Conservation (phyloP, 371 early-diverging fungal species). For the Lichtheimia hyalospora region DNA sequence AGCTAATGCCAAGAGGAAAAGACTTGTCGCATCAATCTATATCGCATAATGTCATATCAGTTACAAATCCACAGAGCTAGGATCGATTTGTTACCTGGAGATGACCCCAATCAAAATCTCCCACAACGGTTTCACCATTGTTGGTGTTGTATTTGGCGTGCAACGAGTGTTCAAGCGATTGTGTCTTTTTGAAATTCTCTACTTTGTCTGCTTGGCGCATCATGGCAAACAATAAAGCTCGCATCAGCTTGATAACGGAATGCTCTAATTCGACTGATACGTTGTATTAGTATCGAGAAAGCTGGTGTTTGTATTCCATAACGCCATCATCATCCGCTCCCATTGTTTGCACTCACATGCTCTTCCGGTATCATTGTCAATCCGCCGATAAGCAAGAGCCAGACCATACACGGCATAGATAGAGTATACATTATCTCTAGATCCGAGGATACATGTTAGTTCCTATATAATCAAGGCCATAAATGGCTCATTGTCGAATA, state of each 20-base stretch:
- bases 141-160: constrained; percentile 90
- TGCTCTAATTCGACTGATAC: constrained; percentile 79
- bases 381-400: constrained; percentile 80
- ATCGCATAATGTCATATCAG: background rate
- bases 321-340: no score
- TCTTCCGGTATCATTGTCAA: constrained; percentile 82
- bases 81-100: constrained; percentile 42
- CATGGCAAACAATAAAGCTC: constrained; percentile 82
- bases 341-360: constrained; percentile 63
- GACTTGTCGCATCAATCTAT: constrained; percentile 80
- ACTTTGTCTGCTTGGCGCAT: constrained; percentile 88
- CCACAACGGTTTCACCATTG: constrained; percentile 87
- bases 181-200: constrained; percentile 81
- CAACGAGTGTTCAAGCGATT: constrained; percentile 66
- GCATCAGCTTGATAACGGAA: constrained; percentile 76
- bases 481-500: background rate
- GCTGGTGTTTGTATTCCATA: no score
- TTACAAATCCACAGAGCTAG: background rate
- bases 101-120: constrained; percentile 85
- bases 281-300: background rate
- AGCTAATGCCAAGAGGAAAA: constrained; percentile 79
- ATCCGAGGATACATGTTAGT: background rate
- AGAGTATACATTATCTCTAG: constrained; percentile 93
- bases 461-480: background rate
- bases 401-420: constrained; percentile 86